Percentiles rank a stretch among this genome's conserved stretches.
Evolutionary conservation across 129 eudicot species (phyloP).

Genomic region (Scalesia atractyloides): DNA sequence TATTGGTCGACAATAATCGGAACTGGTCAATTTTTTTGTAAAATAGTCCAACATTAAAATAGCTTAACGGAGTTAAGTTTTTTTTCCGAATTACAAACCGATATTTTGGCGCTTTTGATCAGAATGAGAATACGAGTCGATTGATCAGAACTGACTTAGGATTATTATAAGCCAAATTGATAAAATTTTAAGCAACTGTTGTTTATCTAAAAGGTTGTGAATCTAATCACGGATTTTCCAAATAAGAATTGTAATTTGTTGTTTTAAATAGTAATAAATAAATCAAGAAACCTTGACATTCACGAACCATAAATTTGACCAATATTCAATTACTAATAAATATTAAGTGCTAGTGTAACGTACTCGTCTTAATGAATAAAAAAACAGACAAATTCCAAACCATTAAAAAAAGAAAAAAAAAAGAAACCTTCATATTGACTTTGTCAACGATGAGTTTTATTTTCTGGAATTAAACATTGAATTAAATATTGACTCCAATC

Average conservation of each 20-base stretch:
- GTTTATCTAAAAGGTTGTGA: too few relatives aligned
- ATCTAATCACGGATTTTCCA: too few relatives aligned
- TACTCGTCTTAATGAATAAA: not conserved
- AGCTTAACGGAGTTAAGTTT: too few relatives aligned
- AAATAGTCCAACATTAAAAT: too few relatives aligned
- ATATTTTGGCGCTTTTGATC: too few relatives aligned
- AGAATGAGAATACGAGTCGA: too few relatives aligned
- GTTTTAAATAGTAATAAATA: not conserved
- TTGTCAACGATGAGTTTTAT: slow-evolving; percentile 21
- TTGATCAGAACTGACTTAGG: too few relatives aligned
- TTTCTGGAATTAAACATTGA: not conserved
- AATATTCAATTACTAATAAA: not conserved
- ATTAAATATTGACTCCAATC: slow-evolving; percentile 24
- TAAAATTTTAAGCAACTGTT: too few relatives aligned
- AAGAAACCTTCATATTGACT: slow-evolving; percentile 22
- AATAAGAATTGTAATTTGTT: not conserved
- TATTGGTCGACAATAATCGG: too few relatives aligned
- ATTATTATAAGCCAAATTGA: too few relatives aligned
- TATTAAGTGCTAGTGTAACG: slow-evolving; percentile 23
- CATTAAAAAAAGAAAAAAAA: slow-evolving; percentile 14
- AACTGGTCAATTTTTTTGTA: too few relatives aligned
- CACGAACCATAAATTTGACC: slow-evolving; percentile 33
- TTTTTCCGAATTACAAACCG: too few relatives aligned
- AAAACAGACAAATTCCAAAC: slow-evolving; percentile 29
- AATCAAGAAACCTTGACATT: slow-evolving; percentile 23